Conservation (phyloP, 352 stramenopile genomes). For the Globisporangium yorkense region DNA sequence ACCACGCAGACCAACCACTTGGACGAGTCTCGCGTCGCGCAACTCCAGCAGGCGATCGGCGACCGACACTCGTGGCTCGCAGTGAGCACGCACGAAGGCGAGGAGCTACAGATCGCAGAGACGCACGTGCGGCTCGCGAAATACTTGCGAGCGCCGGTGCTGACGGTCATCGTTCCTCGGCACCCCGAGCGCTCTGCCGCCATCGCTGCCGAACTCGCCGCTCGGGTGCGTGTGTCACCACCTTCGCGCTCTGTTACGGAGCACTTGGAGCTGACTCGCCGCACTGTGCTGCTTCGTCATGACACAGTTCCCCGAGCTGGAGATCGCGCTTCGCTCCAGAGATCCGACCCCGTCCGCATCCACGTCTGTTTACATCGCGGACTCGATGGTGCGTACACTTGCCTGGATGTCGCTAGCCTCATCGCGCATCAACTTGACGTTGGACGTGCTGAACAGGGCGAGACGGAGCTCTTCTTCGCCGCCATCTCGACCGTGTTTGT, state of each 20-base stretch:
- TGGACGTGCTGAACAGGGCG: constrained; percentile 24
- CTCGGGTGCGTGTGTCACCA: constrained; percentile 15
- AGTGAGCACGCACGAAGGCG: constrained; percentile 62
- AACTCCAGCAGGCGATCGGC: constrained; percentile 18
- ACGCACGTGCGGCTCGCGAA: constrained; percentile 26
- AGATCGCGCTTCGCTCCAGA: constrained; percentile 29
- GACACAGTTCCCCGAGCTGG: constrained; percentile 32
- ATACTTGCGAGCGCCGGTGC: constrained; percentile 12
- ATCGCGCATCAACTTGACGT: background rate
- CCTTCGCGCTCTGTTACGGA: too few relatives aligned
- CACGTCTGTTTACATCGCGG: constrained; percentile 54
- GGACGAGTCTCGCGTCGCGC: constrained; percentile 1
- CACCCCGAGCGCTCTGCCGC: constrained; percentile 35
- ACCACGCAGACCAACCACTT: background rate
- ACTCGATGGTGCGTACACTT: constrained; percentile 41
- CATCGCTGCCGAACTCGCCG: constrained; percentile 32
- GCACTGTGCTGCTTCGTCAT: background rate
- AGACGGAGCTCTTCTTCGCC: constrained; percentile 52
- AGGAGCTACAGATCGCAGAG: constrained; percentile 42
- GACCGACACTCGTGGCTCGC: constrained; percentile 39
- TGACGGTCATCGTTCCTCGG: constrained; percentile 55
- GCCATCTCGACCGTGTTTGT: constrained; percentile 49
- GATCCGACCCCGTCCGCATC: constrained; percentile 19
- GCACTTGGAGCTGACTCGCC: background rate
- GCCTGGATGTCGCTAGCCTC: background rate